A percentile compares a stretch with the other conserved stretches of the same genome.
These are phyloP conservation scores for Mrakiaceae sp. DNA, from an alignment of 1,284 basidiomycete genomes.

Conservation along the genomic window DNA sequence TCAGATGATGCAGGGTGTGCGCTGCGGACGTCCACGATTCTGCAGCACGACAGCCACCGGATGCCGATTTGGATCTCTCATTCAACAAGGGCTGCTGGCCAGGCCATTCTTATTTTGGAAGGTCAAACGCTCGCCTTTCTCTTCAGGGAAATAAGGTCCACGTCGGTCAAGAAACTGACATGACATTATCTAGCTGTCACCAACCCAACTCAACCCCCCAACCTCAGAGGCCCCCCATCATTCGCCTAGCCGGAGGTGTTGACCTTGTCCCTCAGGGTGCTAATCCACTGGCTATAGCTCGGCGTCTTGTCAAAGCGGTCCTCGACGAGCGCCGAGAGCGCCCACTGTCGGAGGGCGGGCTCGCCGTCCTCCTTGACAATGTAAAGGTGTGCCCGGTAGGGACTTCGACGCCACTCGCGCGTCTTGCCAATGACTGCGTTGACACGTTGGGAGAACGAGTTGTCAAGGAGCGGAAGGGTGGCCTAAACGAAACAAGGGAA, in stretches of 20 bases:
- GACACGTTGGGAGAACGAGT: slow-evolving; percentile 80
- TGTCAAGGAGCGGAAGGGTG: slow-evolving; percentile 73
- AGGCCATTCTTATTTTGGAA: too few species aligned
- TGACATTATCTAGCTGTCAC: neutral
- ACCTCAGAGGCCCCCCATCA: neutral
- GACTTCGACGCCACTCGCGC: slow-evolving; percentile 73
- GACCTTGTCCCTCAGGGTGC: slow-evolving; percentile 58
- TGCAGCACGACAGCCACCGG: too few species aligned
- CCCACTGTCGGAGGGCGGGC: slow-evolving; percentile 85
- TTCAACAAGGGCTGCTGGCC: too few species aligned
- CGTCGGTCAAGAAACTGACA: too few species aligned
- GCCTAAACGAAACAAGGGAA: slow-evolving; percentile 3
- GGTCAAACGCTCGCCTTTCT: too few species aligned
- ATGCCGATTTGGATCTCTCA: too few species aligned
- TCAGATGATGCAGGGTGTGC: too few species aligned
- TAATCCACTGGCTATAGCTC: slow-evolving; percentile 89
- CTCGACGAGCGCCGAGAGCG: slow-evolving; percentile 85
- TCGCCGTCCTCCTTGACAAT: slow-evolving; percentile 98
- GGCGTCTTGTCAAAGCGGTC: slow-evolving; percentile 90
- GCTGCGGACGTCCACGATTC: too few species aligned
- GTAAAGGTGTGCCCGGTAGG: slow-evolving; percentile 91
- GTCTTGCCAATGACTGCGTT: slow-evolving; percentile 89
- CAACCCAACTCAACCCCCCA: neutral
- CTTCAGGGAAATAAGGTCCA: too few species aligned
- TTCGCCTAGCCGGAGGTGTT: slow-evolving; percentile 2